Percentiles rank a stretch among this genome's conserved stretches.
These are phyloP conservation scores for Colletotrichum lini DNA, from an alignment of 2,329 filamentous ascomycete genomes.

Conservation along the genomic window DNA sequence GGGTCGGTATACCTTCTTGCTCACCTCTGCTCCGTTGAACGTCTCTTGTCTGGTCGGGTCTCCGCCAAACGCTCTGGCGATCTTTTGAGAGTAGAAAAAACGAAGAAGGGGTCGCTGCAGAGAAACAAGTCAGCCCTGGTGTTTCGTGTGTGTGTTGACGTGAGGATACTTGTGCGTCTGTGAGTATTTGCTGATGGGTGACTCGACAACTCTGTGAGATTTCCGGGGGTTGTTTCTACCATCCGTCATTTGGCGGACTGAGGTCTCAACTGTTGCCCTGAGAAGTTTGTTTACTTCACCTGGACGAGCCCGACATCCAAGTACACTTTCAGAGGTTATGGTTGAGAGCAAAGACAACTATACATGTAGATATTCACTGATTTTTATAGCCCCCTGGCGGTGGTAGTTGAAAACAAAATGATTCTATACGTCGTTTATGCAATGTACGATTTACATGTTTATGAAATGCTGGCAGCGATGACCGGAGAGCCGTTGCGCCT, in stretches of 20 bases:
- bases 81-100: slow-evolving; percentile 51
- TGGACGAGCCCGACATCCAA: not conserved
- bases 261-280: too few relatives aligned
- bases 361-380: too few relatives aligned
- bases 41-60: slow-evolving; percentile 66
- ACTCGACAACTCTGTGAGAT: too few relatives aligned
- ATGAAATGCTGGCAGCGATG: too few relatives aligned
- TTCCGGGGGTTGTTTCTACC: not conserved
- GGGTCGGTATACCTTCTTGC: slow-evolving; percentile 72
- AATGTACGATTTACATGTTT: not conserved
- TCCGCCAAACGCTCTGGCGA: slow-evolving; percentile 64
- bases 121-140: not conserved
- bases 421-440: too few relatives aligned
- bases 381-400: too few relatives aligned
- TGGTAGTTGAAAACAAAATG: too few relatives aligned
- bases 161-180: not conserved
- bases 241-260: too few relatives aligned
- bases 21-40: slow-evolving; percentile 73
- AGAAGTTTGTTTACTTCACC: not conserved
- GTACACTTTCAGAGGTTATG: too few relatives aligned
- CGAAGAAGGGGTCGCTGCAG: too few relatives aligned
- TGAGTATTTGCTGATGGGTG: not conserved
- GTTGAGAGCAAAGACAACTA: too few relatives aligned
- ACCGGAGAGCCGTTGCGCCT: too few relatives aligned
- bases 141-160: not conserved